These are phyloP conservation scores for Colletotrichum sp. DNA, from an alignment of 2,329 filamentous ascomycete species.

Conservation along the genomic window DNA sequence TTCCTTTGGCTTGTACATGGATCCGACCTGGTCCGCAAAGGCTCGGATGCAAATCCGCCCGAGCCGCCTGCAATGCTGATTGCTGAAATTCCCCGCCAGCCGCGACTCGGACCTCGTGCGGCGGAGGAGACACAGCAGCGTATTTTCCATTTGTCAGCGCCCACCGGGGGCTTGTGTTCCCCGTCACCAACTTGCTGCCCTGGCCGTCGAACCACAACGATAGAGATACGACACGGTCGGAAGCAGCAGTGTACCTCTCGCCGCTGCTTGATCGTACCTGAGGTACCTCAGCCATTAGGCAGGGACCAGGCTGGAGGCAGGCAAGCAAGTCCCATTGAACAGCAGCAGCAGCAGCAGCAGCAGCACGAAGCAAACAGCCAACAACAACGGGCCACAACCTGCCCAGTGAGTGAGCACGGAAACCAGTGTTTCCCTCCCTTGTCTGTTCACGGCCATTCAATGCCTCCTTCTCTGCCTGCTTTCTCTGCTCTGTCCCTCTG, in stretches of 20 bases:
- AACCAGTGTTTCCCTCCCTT: neutral
- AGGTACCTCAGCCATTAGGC: neutral
- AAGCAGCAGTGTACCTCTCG: neutral
- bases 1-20: neutral
- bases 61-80: neutral
- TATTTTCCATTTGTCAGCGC: slow-evolving; percentile 13
- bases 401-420: neutral
- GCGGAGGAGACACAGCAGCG: neutral
- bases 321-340: neutral
- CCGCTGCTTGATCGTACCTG: neutral
- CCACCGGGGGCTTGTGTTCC: neutral
- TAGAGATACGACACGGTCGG: neutral
- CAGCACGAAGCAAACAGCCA: neutral
- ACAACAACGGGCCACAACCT: neutral
- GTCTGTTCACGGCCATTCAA: neutral
- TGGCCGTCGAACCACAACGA: neutral
- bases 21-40: neutral
- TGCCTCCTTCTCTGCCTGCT: neutral
- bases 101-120: neutral
- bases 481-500: neutral
- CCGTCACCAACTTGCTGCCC: neutral
- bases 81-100: neutral
- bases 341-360: neutral
- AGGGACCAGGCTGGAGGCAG: neutral
- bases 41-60: slow-evolving; percentile 1